Conservation (phyloP, 2,329 filamentous ascomycete genomes). For the Cytospora chrysosperma region DNA sequence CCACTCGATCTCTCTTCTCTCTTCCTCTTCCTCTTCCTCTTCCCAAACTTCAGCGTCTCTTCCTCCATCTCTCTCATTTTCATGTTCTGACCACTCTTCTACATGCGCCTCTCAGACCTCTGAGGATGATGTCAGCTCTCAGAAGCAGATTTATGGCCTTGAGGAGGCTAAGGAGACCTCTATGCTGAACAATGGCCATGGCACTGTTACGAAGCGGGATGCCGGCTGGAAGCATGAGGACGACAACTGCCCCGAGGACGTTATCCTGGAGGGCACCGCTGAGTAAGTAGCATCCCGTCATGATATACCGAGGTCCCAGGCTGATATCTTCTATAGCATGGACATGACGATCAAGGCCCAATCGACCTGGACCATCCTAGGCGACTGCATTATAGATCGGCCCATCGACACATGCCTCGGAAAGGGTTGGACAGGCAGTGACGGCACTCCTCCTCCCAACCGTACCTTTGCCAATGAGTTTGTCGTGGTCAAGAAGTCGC, state of each 20-base stretch:
- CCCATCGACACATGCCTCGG: constrained; percentile 16
- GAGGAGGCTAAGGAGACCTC: not conserved
- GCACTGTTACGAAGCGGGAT: not conserved
- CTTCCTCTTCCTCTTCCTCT: not conserved
- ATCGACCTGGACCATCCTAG: not conserved
- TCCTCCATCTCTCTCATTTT: not conserved
- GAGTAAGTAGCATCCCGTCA: constrained; percentile 1
- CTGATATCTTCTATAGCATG: not conserved
- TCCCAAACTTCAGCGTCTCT: not conserved
- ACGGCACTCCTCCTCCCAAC: constrained; percentile 6
- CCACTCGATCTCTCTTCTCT: not conserved
- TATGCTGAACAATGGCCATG: not conserved
- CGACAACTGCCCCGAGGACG: not conserved
- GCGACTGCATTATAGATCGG: not conserved
- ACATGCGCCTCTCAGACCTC: not conserved
- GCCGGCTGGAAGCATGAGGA: not conserved
- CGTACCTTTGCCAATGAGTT: constrained; percentile 38
- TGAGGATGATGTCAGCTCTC: too few relatives aligned
- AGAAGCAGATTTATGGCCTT: too few relatives aligned
- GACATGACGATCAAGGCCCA: not conserved
- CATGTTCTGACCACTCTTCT: constrained; percentile 2
- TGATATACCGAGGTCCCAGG: too few relatives aligned
- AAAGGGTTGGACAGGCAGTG: not conserved
- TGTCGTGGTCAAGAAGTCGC: constrained; percentile 42
- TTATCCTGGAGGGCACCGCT: not conserved